A percentile compares a stretch with the other conserved stretches of the same genome.
Evolutionary conservation across 2,329 filamentous ascomycete species (phyloP).

Genomic region (Neopestalotiopsis rosae): DNA sequence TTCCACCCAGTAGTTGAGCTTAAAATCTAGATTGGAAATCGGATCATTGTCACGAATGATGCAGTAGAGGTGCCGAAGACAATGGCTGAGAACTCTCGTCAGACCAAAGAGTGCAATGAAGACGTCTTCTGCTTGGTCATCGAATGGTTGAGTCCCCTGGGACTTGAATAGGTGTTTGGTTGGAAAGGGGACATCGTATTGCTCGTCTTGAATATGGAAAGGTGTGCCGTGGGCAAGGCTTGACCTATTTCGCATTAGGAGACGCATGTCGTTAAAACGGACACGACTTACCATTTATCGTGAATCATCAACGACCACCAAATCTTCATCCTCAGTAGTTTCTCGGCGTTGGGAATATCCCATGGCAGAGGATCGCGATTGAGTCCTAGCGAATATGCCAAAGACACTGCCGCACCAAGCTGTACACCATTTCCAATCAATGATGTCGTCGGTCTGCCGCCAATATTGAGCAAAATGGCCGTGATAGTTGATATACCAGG

Average conservation of each 20-base stretch:
- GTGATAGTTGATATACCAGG: slow-evolving; percentile 64
- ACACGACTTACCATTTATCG: slow-evolving; percentile 54
- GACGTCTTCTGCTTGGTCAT: slow-evolving; percentile 37
- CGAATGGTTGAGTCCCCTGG: slow-evolving; percentile 21
- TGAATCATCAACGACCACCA: slow-evolving; percentile 63
- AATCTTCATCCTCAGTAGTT: slow-evolving; percentile 55
- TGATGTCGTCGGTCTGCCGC: slow-evolving; percentile 63
- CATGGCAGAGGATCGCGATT: slow-evolving; percentile 58
- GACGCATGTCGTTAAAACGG: background rate
- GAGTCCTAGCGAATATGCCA: slow-evolving; percentile 59
- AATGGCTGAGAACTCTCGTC: slow-evolving; percentile 47
- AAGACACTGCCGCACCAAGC: slow-evolving; percentile 54
- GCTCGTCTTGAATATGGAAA: slow-evolving; percentile 47
- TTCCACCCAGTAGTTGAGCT: slow-evolving; percentile 40
- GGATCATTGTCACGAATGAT: slow-evolving; percentile 33
- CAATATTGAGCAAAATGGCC: slow-evolving; percentile 62
- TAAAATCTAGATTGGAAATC: slow-evolving; percentile 20
- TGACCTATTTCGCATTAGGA: slow-evolving; percentile 40
- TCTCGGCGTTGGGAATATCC: slow-evolving; percentile 57
- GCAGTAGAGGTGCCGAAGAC: slow-evolving; percentile 41
- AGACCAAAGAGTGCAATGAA: slow-evolving; percentile 52
- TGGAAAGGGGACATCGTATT: slow-evolving; percentile 55
- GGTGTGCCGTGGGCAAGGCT: slow-evolving; percentile 60
- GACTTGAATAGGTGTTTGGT: slow-evolving; percentile 39
- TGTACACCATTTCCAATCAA: slow-evolving; percentile 62